A percentile compares a stretch with the other conserved stretches of the same genome.
Conservation (phyloP, 768 basidiomycete species). For the Udeniomyces megalosporus region DNA sequence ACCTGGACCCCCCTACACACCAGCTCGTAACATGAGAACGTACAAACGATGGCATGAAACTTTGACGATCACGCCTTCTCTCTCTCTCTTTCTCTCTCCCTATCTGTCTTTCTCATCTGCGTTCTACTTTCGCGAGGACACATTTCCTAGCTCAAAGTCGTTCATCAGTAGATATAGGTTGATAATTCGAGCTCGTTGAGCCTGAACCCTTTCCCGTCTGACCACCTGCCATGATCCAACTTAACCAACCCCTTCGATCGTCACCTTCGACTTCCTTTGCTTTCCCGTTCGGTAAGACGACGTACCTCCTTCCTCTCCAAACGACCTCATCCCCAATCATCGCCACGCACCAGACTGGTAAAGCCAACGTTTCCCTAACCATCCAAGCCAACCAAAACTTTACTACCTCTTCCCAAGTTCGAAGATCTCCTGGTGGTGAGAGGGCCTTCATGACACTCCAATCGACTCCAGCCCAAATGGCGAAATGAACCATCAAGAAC, state of each 20-base stretch:
- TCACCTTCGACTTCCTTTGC: slow-evolving; percentile 28
- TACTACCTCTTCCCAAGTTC: slow-evolving; percentile 29
- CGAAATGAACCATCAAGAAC: slow-evolving; percentile 68
- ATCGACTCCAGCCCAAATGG: slow-evolving; percentile 59
- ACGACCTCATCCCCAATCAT: slow-evolving; percentile 63
- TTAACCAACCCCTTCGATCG: background rate
- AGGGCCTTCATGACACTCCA: slow-evolving; percentile 33
- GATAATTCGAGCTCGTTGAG: too few species aligned
- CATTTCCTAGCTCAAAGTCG: too few species aligned
- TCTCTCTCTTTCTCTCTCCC: too few species aligned
- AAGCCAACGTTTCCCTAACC: slow-evolving; percentile 58
- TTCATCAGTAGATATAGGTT: too few species aligned
- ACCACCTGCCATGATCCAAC: background rate
- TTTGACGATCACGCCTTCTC: too few species aligned
- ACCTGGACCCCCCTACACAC: too few species aligned
- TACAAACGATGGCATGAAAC: too few species aligned
- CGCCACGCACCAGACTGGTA: slow-evolving; percentile 76
- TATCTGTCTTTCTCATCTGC: too few species aligned
- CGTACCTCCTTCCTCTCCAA: slow-evolving; percentile 75
- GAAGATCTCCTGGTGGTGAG: slow-evolving; percentile 33
- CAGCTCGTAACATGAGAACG: too few species aligned
- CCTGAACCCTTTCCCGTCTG: background rate
- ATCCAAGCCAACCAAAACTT: slow-evolving; percentile 63
- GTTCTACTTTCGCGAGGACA: too few species aligned
- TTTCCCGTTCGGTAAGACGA: slow-evolving; percentile 57